Conservation (phyloP, 202 grass and related monocot genomes). For the Setaria italica region DNA sequence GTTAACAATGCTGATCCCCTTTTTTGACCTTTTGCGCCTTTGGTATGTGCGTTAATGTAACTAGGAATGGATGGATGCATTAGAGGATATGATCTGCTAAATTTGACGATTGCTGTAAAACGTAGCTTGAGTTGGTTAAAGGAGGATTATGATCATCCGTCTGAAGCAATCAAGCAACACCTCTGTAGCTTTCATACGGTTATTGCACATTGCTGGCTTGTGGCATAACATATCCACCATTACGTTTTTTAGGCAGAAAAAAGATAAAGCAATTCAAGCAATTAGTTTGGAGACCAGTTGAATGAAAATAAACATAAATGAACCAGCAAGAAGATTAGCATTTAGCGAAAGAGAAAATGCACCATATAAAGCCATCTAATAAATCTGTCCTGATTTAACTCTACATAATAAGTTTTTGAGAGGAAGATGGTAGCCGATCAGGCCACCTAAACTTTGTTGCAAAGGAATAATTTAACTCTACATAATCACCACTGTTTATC, state of each 20-base stretch:
- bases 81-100: not conserved
- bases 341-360: not conserved
- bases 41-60: not conserved
- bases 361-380: not conserved
- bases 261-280: not conserved
- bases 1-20: not conserved
- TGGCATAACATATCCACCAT: not conserved
- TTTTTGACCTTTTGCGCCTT: not conserved
- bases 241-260: not conserved
- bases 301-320: not conserved
- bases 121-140: no score
- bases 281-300: not conserved
- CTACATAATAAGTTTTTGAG: not conserved
- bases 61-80: not conserved
- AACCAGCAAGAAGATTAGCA: not conserved
- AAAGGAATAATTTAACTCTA: conserved; percentile 13
- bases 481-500: not conserved
- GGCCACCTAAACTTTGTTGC: no score
- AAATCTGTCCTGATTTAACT: conserved; percentile 2
- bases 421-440: no score
- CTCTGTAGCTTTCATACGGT: no score
- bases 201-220: conserved; percentile 1
- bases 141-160: no score
- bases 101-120: not conserved
- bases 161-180: no score